phyloP scores from a whole-genome alignment of 352 stramenopile species.

The Phytophthora sojae region DNA sequence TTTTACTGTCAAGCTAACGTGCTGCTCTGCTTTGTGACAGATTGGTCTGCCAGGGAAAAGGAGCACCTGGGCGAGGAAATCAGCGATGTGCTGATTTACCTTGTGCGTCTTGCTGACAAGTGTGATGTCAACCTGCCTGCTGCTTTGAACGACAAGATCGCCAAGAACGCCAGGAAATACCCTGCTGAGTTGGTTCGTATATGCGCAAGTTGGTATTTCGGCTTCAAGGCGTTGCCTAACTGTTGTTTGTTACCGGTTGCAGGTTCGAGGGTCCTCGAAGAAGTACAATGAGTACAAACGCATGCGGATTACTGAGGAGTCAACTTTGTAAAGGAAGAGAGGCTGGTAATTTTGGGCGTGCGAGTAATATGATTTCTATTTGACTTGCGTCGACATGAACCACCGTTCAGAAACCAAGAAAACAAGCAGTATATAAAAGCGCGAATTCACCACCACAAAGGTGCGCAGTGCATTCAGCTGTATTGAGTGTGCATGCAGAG shows the following conservation, averaged over 20 bases:
- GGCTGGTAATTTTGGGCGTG: not conserved
- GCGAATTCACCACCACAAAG: constrained; percentile 33
- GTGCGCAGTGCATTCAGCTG: constrained; percentile 35
- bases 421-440: constrained; percentile 26
- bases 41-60: constrained; percentile 81
- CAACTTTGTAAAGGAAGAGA: constrained; percentile 43
- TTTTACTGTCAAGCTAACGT: constrained; percentile 8
- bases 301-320: constrained; percentile 55
- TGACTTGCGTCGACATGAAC: not conserved
- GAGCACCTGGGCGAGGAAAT: constrained; percentile 96
- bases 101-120: constrained; percentile 94
- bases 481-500: constrained; percentile 37
- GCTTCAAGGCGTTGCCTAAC: not conserved
- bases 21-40: constrained; percentile 32
- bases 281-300: constrained; percentile 88
- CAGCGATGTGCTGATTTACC: constrained; percentile 97
- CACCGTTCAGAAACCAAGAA: not conserved
- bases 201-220: not conserved
- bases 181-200: constrained; percentile 53
- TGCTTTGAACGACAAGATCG: constrained; percentile 94
- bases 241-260: not conserved
- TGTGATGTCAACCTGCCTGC: constrained; percentile 91
- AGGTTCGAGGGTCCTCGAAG: constrained; percentile 75
- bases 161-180: constrained; percentile 90
- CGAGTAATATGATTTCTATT: constrained; percentile 6